Evolutionary conservation across 1,284 basidiomycete genomes (phyloP).

Genomic region (Microbotryomycetes sp.): DNA sequence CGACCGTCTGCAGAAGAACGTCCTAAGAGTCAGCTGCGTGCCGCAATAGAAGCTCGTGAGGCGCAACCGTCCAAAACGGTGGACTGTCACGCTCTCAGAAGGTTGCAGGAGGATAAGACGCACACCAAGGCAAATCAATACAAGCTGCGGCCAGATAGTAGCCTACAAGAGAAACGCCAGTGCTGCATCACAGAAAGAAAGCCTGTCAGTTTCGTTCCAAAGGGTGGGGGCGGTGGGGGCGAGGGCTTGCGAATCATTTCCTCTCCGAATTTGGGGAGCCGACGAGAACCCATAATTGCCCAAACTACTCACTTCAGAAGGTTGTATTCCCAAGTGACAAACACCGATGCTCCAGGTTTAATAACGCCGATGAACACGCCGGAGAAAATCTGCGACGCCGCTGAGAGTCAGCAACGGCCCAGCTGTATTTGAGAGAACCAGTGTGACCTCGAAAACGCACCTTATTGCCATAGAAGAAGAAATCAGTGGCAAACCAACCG

Average conservation of each 20-base stretch:
- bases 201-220: not conserved
- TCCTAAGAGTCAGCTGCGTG: constrained; percentile 42
- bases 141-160: constrained; percentile 53
- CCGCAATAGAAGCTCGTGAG: too few relatives aligned
- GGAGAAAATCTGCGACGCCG: constrained; percentile 47
- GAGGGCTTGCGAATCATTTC: too few relatives aligned
- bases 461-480: constrained; percentile 40
- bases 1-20: constrained; percentile 41
- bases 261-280: not conserved
- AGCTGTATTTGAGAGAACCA: not conserved
- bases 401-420: constrained; percentile 36
- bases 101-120: too few relatives aligned
- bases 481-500: constrained; percentile 52
- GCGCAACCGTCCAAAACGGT: too few relatives aligned
- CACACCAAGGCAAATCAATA: too few relatives aligned
- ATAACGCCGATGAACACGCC: constrained; percentile 48
- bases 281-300: not conserved
- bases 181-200: constrained; percentile 32
- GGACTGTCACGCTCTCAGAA: too few relatives aligned
- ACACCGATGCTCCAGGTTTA: constrained; percentile 42
- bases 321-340: constrained; percentile 51
- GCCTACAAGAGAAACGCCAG: constrained; percentile 48
- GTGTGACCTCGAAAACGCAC: too few relatives aligned
- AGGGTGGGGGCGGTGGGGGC: too few relatives aligned
- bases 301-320: constrained; percentile 42